Conservation (phyloP, 495 filamentous ascomycete species). For the Choiromyces venosus region DNA sequence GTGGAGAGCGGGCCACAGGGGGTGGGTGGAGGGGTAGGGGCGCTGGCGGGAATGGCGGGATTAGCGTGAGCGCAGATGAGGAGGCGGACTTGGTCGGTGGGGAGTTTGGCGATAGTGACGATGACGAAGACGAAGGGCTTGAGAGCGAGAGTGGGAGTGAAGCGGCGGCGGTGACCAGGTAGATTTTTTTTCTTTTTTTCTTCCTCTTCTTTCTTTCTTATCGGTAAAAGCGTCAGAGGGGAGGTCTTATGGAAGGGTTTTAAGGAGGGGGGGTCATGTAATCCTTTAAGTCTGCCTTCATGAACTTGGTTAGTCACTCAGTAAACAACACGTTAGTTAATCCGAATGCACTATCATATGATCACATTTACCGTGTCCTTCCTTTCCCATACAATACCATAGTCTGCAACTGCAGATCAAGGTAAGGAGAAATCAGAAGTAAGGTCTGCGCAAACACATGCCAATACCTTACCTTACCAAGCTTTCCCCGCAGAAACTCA, state of each 20-base stretch:
- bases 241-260: neutral
- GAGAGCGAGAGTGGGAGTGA: neutral
- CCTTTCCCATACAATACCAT: neutral
- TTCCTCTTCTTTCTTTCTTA: neutral
- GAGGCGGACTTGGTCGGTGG: conserved; percentile 11
- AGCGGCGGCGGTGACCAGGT: neutral
- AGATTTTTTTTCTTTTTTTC: too few relatives aligned
- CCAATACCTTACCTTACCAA: too few relatives aligned
- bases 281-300: neutral
- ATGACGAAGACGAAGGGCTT: conserved; percentile 26
- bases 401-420: neutral
- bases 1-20: conserved; percentile 18
- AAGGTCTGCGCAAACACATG: neutral
- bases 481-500: neutral
- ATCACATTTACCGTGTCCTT: too few relatives aligned
- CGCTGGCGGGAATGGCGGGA: conserved; percentile 42
- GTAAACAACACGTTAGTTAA: neutral
- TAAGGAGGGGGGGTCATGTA: neutral
- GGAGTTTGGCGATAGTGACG: conserved; percentile 22
- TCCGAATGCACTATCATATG: too few relatives aligned
- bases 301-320: neutral
- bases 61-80: conserved; percentile 47
- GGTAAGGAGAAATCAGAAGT: neutral
- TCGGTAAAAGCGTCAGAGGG: neutral
- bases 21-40: conserved; percentile 35